These are phyloP conservation scores for Rubus parviflorus DNA, from an alignment of 306 rosid genomes.

Conservation along the genomic window DNA sequence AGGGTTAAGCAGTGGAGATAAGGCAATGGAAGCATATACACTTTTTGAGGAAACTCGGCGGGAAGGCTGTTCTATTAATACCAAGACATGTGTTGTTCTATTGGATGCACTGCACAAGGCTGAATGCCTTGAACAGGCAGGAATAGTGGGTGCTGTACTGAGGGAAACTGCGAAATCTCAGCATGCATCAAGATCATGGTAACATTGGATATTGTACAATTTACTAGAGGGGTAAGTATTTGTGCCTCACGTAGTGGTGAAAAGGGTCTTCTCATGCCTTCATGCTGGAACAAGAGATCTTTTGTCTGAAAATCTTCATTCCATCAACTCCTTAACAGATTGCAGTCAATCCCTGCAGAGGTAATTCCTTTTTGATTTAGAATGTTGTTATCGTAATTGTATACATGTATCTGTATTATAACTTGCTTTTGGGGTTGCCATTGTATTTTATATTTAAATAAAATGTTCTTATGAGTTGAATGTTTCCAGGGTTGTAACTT, in stretches of 20 bases:
- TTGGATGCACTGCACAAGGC: conserved; percentile 89
- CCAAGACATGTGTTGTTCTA: conserved; percentile 83
- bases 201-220: conserved; percentile 24
- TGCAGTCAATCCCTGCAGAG: conserved; percentile 16
- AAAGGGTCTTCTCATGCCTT: conserved; percentile 5
- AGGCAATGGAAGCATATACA: conserved; percentile 75
- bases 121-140: conserved; percentile 92
- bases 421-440: not conserved
- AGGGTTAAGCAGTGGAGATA: conserved; percentile 73
- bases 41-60: conserved; percentile 87
- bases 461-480: conserved; percentile 3
- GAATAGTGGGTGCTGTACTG: conserved; percentile 82
- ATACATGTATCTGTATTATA: not conserved
- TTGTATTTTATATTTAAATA: not conserved
- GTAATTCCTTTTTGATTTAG: not conserved
- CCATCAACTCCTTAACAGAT: conserved; percentile 24
- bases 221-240: conserved; percentile 12
- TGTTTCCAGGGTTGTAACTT: not conserved
- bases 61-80: conserved; percentile 64
- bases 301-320: conserved; percentile 2
- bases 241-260: conserved; percentile 1
- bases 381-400: not conserved
- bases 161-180: conserved; percentile 86
- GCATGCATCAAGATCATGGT: conserved; percentile 73
- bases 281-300: not conserved